These are phyloP conservation scores for Inga oerstediana DNA, from an alignment of 306 rosid species.

Conservation along the genomic window DNA sequence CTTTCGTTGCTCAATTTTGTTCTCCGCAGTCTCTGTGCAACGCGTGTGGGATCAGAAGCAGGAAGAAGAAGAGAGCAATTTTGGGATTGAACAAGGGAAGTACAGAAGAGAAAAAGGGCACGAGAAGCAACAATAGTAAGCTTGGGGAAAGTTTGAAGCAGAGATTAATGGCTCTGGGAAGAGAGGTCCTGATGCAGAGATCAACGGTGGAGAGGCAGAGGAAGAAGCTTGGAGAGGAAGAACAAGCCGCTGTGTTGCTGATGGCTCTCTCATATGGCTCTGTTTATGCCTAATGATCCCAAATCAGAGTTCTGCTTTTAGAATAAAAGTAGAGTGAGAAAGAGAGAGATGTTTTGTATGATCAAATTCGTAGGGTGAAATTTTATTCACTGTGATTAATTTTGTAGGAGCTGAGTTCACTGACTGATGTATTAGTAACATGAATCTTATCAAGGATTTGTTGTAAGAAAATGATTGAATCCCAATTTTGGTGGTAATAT, in stretches of 20 bases:
- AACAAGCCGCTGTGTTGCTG: constrained; percentile 85
- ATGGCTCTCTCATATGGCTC: constrained; percentile 96
- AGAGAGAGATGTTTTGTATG: constrained; percentile 39
- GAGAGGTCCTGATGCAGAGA: constrained; percentile 82
- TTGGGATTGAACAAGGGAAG: constrained; percentile 68
- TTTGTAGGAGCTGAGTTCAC: constrained; percentile 5
- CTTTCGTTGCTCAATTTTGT: neutral
- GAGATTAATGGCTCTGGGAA: constrained; percentile 63
- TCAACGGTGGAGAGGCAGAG: constrained; percentile 66
- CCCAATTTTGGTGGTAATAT: constrained; percentile 54
- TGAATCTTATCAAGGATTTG: constrained; percentile 41
- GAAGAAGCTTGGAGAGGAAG: constrained; percentile 82
- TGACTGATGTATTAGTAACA: constrained; percentile 35
- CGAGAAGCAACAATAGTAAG: constrained; percentile 37
- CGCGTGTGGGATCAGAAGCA: constrained; percentile 97
- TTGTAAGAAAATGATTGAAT: constrained; percentile 62
- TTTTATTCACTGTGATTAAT: constrained; percentile 31
- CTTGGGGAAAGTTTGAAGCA: constrained; percentile 65
- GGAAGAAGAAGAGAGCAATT: constrained; percentile 90
- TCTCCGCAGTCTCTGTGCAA: constrained; percentile 75
- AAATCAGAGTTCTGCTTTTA: neutral
- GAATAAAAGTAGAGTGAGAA: neutral
- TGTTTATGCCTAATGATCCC: constrained; percentile 55
- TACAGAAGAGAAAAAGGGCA: constrained; percentile 53
- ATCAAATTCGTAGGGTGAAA: constrained; percentile 25